A percentile compares a stretch with the other conserved stretches of the same genome.
These are phyloP conservation scores for Sugiyamaella mastotermitis DNA, from an alignment of 805 yeast species.

Conservation along the genomic window DNA sequence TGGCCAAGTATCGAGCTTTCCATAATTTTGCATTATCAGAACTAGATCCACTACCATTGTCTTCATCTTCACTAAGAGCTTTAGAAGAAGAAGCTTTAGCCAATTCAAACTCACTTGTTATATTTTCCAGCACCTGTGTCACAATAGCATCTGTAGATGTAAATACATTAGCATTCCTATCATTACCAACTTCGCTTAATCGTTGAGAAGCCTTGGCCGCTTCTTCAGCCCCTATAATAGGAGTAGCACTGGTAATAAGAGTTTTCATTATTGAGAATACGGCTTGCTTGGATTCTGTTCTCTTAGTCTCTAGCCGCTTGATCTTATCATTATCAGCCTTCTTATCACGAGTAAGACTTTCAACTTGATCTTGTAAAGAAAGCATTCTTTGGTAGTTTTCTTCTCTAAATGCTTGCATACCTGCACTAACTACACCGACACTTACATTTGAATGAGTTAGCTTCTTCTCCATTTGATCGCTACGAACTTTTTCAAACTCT, in stretches of 20 bases:
- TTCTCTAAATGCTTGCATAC: slow-evolving; percentile 11
- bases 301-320: slow-evolving; percentile 7
- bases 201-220: not conserved
- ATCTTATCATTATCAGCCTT: slow-evolving; percentile 7
- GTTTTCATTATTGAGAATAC: slow-evolving; percentile 6
- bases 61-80: slow-evolving; percentile 2
- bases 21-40: slow-evolving; percentile 5
- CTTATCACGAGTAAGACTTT: slow-evolving; percentile 6
- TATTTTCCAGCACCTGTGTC: slow-evolving; percentile 2
- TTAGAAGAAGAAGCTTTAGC: not conserved
- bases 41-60: not conserved
- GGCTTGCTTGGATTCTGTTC: slow-evolving; percentile 2
- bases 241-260: no score
- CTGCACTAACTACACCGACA: slow-evolving; percentile 2
- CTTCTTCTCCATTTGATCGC: slow-evolving; percentile 12
- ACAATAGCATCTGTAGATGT: slow-evolving; percentile 5
- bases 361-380: slow-evolving; percentile 9
- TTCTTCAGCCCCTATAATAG: slow-evolving; percentile 6
- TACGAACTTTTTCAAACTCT: slow-evolving; percentile 6
- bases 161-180: not conserved
- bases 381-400: slow-evolving; percentile 11
- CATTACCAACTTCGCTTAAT: slow-evolving; percentile 1
- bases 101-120: not conserved
- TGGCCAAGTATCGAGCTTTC: slow-evolving; percentile 9
- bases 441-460: not conserved